These are phyloP conservation scores for Dictyostelium brefeldianum DNA, from an alignment of 78 protist genomes.

Conservation along the genomic window DNA sequence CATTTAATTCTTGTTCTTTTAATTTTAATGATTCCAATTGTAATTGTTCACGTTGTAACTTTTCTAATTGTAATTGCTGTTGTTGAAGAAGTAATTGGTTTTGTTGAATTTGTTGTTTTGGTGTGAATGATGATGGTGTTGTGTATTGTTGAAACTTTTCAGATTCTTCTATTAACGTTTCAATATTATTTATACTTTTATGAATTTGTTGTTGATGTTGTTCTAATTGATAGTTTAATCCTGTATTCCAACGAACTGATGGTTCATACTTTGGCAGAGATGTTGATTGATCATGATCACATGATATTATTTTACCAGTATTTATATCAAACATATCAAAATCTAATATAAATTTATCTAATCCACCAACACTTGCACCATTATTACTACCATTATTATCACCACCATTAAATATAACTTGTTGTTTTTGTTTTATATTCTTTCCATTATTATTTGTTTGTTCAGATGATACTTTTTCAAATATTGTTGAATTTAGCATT, in stretches of 20 bases:
- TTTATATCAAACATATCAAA: constrained; percentile 53
- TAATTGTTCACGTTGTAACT: neutral
- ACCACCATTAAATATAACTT: neutral
- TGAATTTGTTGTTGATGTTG: constrained; percentile 15
- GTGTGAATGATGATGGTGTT: neutral
- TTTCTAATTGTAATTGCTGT: neutral
- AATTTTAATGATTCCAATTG: constrained; percentile 4
- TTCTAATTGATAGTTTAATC: neutral
- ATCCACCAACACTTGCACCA: neutral
- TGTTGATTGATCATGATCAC: neutral
- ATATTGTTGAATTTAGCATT: neutral
- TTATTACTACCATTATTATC: neutral
- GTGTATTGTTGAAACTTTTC: neutral
- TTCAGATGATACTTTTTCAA: neutral
- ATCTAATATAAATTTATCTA: constrained; percentile 2
- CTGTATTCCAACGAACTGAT: constrained; percentile 33
- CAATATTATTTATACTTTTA: neutral
- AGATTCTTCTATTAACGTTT: neutral
- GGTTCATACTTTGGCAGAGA: constrained; percentile 1
- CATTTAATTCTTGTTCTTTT: neutral
- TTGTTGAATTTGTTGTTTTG: neutral
- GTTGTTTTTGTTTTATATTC: neutral
- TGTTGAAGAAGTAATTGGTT: neutral
- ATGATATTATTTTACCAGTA: constrained; percentile 38
- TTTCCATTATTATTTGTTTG: neutral